Percentiles rank a stretch among this genome's conserved stretches.
These are phyloP conservation scores for Alternaria viburni DNA, from an alignment of 2,329 filamentous ascomycete genomes.

Conservation along the genomic window DNA sequence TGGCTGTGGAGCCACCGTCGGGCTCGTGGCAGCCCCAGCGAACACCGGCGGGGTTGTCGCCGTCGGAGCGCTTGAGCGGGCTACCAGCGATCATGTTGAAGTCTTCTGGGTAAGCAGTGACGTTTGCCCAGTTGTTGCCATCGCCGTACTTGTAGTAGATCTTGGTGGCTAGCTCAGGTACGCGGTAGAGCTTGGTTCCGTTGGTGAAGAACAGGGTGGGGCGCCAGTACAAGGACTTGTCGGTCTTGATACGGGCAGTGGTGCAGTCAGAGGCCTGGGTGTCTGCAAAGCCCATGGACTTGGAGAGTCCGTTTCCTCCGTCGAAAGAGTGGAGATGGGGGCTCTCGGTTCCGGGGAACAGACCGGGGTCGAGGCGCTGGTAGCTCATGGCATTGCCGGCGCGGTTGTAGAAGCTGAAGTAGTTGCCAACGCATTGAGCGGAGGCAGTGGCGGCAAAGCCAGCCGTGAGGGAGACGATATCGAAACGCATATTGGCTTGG, in stretches of 20 bases:
- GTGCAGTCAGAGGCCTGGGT: conserved; percentile 43
- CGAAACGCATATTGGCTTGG: conserved; percentile 36
- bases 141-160: conserved; percentile 50
- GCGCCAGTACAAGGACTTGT: conserved; percentile 49
- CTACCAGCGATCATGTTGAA: conserved; percentile 48
- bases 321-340: conserved; percentile 49
- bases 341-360: conserved; percentile 40
- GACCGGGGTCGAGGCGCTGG: conserved; percentile 45
- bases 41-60: conserved; percentile 37
- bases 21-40: conserved; percentile 42
- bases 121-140: conserved; percentile 40
- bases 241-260: conserved; percentile 46
- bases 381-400: conserved; percentile 41
- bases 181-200: conserved; percentile 44
- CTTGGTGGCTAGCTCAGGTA: conserved; percentile 45
- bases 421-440: conserved; percentile 46
- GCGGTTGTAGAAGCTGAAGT: conserved; percentile 50
- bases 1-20: conserved; percentile 28
- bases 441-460: conserved; percentile 38
- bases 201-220: conserved; percentile 47
- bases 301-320: conserved; percentile 42
- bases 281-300: conserved; percentile 33
- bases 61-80: conserved; percentile 38
- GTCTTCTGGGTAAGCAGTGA: conserved; percentile 44
- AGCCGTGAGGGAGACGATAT: conserved; percentile 35